phyloP scores from a whole-genome alignment of 2,329 filamentous ascomycete genomes.

The Stagonosporopsis cucurbitacearum region DNA sequence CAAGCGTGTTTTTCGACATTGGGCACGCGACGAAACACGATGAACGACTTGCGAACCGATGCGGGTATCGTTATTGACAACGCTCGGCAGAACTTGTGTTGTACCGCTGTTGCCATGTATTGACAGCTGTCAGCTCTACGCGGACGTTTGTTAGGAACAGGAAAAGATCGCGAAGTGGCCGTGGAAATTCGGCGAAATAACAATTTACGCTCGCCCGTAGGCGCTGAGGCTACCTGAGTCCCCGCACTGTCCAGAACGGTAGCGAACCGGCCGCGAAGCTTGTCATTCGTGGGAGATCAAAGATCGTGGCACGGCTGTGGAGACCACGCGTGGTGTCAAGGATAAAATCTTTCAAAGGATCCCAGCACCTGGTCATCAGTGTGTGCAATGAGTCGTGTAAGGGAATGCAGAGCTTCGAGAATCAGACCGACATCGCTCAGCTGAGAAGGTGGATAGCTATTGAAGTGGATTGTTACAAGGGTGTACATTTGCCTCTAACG shows the following conservation, averaged over 20 bases:
- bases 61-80: neutral
- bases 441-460: neutral
- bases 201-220: neutral
- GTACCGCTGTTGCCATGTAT: neutral
- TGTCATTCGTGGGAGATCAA: constrained; percentile 13
- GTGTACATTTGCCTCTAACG: constrained; percentile 19
- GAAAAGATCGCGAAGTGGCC: constrained; percentile 9
- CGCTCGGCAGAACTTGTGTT: neutral
- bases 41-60: constrained; percentile 3
- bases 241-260: constrained; percentile 5
- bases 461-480: constrained; percentile 8
- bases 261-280: constrained; percentile 1
- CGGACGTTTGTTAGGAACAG: constrained; percentile 26
- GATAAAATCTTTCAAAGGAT: constrained; percentile 7
- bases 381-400: constrained; percentile 8
- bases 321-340: constrained; percentile 11
- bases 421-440: constrained; percentile 2
- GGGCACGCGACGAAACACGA: constrained; percentile 10
- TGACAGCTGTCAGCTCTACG: constrained; percentile 21
- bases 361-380: neutral
- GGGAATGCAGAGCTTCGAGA: neutral
- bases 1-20: constrained; percentile 5
- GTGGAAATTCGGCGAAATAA: constrained; percentile 9
- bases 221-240: neutral
- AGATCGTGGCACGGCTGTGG: constrained; percentile 6